Conservation (phyloP, 208 protist genomes). For the Leishmania tarentolae region DNA sequence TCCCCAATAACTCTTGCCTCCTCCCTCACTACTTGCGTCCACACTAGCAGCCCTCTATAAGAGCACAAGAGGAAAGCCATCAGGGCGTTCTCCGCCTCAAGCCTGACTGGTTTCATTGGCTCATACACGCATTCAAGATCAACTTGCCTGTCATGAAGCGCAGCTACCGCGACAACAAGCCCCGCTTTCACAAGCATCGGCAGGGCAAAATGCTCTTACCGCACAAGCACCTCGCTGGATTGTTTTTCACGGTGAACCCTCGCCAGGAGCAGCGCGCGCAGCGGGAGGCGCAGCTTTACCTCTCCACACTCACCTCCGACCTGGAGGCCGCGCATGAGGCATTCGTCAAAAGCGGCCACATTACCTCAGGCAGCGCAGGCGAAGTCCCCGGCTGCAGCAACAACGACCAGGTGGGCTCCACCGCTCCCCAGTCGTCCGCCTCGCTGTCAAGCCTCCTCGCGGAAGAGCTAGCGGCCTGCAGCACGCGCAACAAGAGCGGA, state of each 20-base stretch:
- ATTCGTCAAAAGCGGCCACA: not conserved
- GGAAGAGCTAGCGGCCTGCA: constrained; percentile 31
- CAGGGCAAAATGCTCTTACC: constrained; percentile 68
- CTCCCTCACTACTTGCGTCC: not conserved
- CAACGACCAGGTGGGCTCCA: constrained; percentile 1
- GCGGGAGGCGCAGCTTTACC: constrained; percentile 76
- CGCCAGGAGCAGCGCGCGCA: constrained; percentile 59
- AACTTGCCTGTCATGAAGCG: constrained; percentile 18
- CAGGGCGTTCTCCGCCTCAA: not conserved
- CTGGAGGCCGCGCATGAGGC: constrained; percentile 35
- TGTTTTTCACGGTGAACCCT: constrained; percentile 81
- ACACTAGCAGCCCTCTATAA: not conserved
- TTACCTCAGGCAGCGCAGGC: not conserved
- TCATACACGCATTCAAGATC: not conserved
- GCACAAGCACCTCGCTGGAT: constrained; percentile 54
- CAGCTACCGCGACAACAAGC: constrained; percentile 56
- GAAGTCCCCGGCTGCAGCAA: not conserved
- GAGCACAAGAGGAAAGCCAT: not conserved
- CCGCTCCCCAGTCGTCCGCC: constrained; percentile 14
- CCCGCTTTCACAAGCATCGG: constrained; percentile 69
- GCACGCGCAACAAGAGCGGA: constrained; percentile 12
- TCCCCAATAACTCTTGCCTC: no score
- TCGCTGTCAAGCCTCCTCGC: constrained; percentile 36
- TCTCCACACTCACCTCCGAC: constrained; percentile 59
- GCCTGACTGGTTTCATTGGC: not conserved